phyloP scores from a whole-genome alignment of 2,329 filamentous ascomycete species.

The Lachnellula occidentalis region DNA sequence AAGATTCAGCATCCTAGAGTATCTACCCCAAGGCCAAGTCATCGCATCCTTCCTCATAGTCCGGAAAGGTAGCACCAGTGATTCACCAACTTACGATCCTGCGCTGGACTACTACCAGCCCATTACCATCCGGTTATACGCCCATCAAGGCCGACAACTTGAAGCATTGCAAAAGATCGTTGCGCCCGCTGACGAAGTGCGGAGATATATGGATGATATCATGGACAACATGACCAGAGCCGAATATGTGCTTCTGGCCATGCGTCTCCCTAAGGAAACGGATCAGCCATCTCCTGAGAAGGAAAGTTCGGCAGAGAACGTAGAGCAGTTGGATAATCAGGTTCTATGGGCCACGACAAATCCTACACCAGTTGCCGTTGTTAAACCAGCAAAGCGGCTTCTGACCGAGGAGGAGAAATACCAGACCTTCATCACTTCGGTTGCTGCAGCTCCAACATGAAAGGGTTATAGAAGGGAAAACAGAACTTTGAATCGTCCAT shows the following conservation, averaged over 20 bases:
- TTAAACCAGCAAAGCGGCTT: conserved; percentile 26
- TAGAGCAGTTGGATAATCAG: conserved; percentile 13
- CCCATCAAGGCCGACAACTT: conserved; percentile 49
- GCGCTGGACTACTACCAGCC: conserved; percentile 71
- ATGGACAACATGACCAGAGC: conserved; percentile 65
- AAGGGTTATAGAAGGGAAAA: not conserved
- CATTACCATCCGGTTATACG: conserved; percentile 56
- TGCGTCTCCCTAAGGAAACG: conserved; percentile 51
- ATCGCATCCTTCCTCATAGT: conserved; percentile 75
- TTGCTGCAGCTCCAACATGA: conserved; percentile 5
- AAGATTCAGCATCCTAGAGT: conserved; percentile 71
- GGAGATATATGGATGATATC: conserved; percentile 63
- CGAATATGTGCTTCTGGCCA: conserved; percentile 61
- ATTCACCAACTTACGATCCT: conserved; percentile 55
- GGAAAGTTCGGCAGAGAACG: conserved; percentile 10
- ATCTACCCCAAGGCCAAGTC: conserved; percentile 53
- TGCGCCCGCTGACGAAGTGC: conserved; percentile 57
- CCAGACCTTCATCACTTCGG: conserved; percentile 37
- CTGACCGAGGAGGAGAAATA: conserved; percentile 42
- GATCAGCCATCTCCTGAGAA: conserved; percentile 14
- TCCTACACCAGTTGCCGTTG: conserved; percentile 9
- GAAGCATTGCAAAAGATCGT: conserved; percentile 58
- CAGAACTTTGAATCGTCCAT: not conserved
- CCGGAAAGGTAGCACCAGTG: conserved; percentile 62
- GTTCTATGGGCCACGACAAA: conserved; percentile 25